Conservation (phyloP, 2,329 filamentous ascomycete genomes). For the Neocucurbitaria cava region DNA sequence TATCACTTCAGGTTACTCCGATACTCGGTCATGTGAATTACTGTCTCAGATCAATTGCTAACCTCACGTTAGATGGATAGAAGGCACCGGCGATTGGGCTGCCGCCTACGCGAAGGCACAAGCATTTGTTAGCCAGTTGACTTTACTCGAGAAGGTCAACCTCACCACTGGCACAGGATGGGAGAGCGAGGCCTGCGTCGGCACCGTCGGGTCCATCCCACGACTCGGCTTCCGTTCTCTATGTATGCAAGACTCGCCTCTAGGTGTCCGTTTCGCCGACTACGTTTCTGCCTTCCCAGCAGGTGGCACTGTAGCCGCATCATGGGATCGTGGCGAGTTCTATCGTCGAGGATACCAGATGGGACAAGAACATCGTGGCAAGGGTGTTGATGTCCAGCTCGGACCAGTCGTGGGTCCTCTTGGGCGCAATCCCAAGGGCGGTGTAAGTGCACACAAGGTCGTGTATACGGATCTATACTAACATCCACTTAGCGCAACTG, state of each 20-base stretch:
- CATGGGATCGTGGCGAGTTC: slow-evolving; percentile 77
- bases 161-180: slow-evolving; percentile 89
- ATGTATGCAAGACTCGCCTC: slow-evolving; percentile 87
- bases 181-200: slow-evolving; percentile 63
- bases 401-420: slow-evolving; percentile 80
- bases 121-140: slow-evolving; percentile 82
- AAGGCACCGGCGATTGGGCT: slow-evolving; percentile 74
- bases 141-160: slow-evolving; percentile 89
- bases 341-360: slow-evolving; percentile 73
- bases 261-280: slow-evolving; percentile 79
- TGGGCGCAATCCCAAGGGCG: slow-evolving; percentile 71
- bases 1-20: neutral
- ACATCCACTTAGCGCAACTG: slow-evolving; percentile 31
- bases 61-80: slow-evolving; percentile 67
- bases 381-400: slow-evolving; percentile 77
- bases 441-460: slow-evolving; percentile 60
- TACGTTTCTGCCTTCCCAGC: slow-evolving; percentile 83
- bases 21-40: neutral
- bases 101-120: slow-evolving; percentile 78
- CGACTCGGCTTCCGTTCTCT: slow-evolving; percentile 73
- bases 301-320: slow-evolving; percentile 80
- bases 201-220: slow-evolving; percentile 73
- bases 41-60: slow-evolving; percentile 1
- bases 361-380: slow-evolving; percentile 75
- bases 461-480: neutral